Percentiles rank a stretch among this genome's conserved stretches.
phyloP scores from a whole-genome alignment of 1,284 basidiomycete genomes.

The Ganoderma boninense region DNA sequence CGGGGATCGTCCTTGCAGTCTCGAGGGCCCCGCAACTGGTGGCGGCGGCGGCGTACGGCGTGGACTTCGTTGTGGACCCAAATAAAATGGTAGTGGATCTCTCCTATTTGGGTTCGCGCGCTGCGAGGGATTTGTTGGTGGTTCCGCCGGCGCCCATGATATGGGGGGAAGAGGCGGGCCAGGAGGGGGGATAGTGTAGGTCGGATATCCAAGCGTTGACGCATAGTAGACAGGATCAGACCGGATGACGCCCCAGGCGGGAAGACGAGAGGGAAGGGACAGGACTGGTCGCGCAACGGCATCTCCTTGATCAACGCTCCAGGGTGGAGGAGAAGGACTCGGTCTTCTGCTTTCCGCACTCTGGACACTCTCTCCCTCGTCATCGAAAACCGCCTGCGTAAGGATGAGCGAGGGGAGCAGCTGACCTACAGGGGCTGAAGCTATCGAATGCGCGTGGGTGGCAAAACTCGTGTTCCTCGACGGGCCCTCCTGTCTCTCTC shows the following conservation, averaged over 20 bases:
- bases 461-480: conserved; percentile 16
- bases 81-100: conserved; percentile 8
- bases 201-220: conserved; percentile 14
- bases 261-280: conserved; percentile 17
- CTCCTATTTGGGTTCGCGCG: conserved; percentile 24
- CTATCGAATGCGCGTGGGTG: conserved; percentile 13
- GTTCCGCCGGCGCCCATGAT: conserved; percentile 22
- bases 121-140: not conserved
- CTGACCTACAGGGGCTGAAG: conserved; percentile 20
- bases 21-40: conserved; percentile 28
- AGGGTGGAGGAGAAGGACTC: conserved; percentile 21
- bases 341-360: conserved; percentile 10
- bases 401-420: conserved; percentile 25
- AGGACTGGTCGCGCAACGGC: conserved; percentile 12
- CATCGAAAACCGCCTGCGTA: conserved; percentile 29
- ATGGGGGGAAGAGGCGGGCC: conserved; percentile 29
- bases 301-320: conserved; percentile 13
- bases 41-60: conserved; percentile 2
- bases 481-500: conserved; percentile 16
- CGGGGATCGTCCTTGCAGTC: conserved; percentile 4
- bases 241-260: conserved; percentile 16
- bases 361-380: conserved; percentile 11
- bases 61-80: not conserved
- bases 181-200: conserved; percentile 17
- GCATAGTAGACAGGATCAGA: conserved; percentile 29